These are phyloP conservation scores for Tetrahymena malaccensis DNA, from an alignment of 73 alveolate genomes.

Conservation along the genomic window DNA sequence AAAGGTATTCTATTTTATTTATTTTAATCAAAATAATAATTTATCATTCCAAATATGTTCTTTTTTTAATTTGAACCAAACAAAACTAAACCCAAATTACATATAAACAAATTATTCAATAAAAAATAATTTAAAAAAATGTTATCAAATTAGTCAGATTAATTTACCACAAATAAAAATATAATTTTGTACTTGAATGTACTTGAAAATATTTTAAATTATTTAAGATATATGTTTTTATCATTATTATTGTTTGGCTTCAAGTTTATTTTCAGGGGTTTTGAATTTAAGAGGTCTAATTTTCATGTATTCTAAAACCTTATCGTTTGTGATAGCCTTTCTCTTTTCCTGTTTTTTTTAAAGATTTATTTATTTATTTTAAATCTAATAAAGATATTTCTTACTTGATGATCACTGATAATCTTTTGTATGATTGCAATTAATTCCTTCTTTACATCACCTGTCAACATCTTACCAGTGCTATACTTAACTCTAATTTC, in stretches of 20 bases:
- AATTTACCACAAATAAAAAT: too few relatives aligned
- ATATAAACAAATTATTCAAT: too few relatives aligned
- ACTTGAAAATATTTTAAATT: too few relatives aligned
- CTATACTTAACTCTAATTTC: constrained; percentile 79
- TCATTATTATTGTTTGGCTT: not conserved
- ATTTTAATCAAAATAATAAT: too few relatives aligned
- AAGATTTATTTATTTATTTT: not conserved
- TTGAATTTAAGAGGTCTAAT: constrained; percentile 28
- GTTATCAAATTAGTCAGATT: too few relatives aligned
- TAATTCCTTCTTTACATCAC: constrained; percentile 80
- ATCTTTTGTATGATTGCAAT: constrained; percentile 58
- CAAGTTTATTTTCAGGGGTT: not conserved
- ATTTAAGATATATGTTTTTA: not conserved
- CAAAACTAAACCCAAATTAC: too few relatives aligned
- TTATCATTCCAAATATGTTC: too few relatives aligned
- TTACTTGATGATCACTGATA: constrained; percentile 65
- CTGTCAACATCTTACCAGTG: constrained; percentile 92
- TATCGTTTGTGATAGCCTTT: constrained; percentile 68
- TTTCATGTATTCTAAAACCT: constrained; percentile 53
- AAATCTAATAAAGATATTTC: not conserved
- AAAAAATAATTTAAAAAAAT: too few relatives aligned
- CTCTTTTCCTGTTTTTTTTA: constrained; percentile 22
- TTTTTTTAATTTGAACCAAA: too few relatives aligned
- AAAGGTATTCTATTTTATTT: too few relatives aligned
- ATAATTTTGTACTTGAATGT: too few relatives aligned